A percentile compares a stretch with the other conserved stretches of the same genome.
phyloP scores from a whole-genome alignment of 176 grass and related monocot species.

The Alopecurus myosuroides region DNA sequence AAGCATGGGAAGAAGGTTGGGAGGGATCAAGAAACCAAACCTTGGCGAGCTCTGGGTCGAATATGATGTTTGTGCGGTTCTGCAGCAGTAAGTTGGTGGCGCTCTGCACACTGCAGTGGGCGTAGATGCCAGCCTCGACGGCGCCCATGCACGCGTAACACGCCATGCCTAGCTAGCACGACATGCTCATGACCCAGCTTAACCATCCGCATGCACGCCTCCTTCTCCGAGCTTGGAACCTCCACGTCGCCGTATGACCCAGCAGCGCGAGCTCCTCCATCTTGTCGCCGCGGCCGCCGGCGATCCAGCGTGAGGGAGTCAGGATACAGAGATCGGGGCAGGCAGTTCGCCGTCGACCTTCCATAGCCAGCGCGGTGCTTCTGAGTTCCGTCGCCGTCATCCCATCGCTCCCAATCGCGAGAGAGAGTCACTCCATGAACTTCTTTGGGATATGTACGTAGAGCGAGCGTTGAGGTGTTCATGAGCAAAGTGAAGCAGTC shows the following conservation, averaged over 20 bases:
- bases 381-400: too few species aligned
- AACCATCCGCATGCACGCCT: constrained; percentile 40
- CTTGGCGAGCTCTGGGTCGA: constrained; percentile 69
- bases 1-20: background rate
- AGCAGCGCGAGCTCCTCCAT: constrained; percentile 78
- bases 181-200: constrained; percentile 58
- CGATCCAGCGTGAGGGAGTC: too few species aligned
- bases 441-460: too few species aligned
- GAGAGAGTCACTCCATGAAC: too few species aligned
- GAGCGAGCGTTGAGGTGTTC: too few species aligned
- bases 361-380: too few species aligned
- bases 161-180: too few species aligned
- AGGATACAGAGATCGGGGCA: too few species aligned
- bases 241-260: constrained; percentile 51
- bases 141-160: constrained; percentile 74
- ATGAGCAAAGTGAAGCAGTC: too few species aligned
- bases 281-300: constrained; percentile 29
- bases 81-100: constrained; percentile 69
- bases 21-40: constrained; percentile 12
- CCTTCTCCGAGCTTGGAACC: background rate
- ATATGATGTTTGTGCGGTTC: constrained; percentile 68
- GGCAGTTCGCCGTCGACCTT: too few species aligned
- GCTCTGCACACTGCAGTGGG: constrained; percentile 33
- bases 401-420: too few species aligned
- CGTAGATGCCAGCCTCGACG: constrained; percentile 62